Evolutionary conservation across 805 yeast genomes (phyloP).

Genomic region (Naumovozyma baii): DNA sequence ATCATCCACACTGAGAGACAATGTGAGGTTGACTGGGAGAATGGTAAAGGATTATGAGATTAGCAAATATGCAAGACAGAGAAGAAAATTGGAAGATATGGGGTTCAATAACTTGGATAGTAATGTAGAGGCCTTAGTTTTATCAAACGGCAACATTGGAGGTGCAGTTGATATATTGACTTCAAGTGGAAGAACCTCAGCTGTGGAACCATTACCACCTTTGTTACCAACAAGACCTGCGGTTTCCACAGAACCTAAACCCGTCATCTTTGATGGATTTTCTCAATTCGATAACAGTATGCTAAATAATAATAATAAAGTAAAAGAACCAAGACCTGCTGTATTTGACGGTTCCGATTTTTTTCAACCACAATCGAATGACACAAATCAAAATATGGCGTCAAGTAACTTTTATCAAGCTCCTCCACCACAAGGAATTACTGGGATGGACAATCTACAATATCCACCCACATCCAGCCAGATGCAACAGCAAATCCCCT

Average conservation of each 20-base stretch:
- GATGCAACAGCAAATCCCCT: no score
- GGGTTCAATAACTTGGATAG: slow-evolving; percentile 52
- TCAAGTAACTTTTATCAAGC: background rate
- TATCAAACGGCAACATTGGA: slow-evolving; percentile 50
- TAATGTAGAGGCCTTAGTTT: slow-evolving; percentile 52
- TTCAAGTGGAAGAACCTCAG: background rate
- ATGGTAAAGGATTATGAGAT: slow-evolving; percentile 46
- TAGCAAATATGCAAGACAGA: slow-evolving; percentile 39
- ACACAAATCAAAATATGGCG: background rate
- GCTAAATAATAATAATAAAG: slow-evolving; percentile 6
- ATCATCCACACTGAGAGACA: background rate
- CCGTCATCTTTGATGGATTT: slow-evolving; percentile 29
- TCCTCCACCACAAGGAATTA: no score
- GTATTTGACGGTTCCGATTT: slow-evolving; percentile 28
- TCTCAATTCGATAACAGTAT: slow-evolving; percentile 2
- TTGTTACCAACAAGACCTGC: slow-evolving; percentile 35
- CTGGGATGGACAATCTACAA: no score
- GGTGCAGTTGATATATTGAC: slow-evolving; percentile 48
- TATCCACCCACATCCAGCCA: background rate
- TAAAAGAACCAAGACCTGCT: slow-evolving; percentile 16
- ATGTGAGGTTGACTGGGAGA: slow-evolving; percentile 35
- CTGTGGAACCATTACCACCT: slow-evolving; percentile 9
- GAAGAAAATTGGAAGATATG: slow-evolving; percentile 39
- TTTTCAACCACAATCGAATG: background rate
- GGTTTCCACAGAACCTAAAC: slow-evolving; percentile 27